A percentile compares a stretch with the other conserved stretches of the same genome.
These are phyloP conservation scores for Heteromeles arbutifolia DNA, from an alignment of 306 rosid genomes.

Conservation along the genomic window DNA sequence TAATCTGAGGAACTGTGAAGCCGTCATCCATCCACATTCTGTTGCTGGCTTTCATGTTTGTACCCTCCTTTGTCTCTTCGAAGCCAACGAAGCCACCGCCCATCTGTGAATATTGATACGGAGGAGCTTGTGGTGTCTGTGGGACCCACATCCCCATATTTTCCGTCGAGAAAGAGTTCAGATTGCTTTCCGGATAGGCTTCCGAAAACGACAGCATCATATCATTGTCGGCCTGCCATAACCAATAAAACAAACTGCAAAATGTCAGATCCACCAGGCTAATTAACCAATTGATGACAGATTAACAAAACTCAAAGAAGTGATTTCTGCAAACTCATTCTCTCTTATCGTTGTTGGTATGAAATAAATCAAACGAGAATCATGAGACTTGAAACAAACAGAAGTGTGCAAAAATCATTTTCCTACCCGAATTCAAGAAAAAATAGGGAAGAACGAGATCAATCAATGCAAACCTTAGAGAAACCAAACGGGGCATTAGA, in stretches of 20 bases:
- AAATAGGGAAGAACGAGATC: not conserved
- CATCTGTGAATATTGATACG: conserved; percentile 25
- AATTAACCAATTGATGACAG: not conserved
- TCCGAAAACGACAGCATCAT: conserved; percentile 20
- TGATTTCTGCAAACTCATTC: too few species aligned
- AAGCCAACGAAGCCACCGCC: conserved; percentile 17
- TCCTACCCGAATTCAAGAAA: not conserved
- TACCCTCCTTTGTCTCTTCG: conserved; percentile 34
- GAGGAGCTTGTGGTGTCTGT: conserved; percentile 37
- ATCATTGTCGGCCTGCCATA: conserved; percentile 38
- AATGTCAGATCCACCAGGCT: not conserved
- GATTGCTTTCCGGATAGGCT: conserved; percentile 27
- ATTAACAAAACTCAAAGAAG: too few species aligned
- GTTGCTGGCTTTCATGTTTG: conserved; percentile 27
- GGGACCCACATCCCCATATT: conserved; percentile 74
- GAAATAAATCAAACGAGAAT: too few species aligned
- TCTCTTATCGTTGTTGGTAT: too few species aligned
- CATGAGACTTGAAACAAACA: too few species aligned
- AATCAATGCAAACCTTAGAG: conserved; percentile 42
- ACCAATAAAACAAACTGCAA: not conserved
- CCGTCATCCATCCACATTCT: conserved; percentile 55
- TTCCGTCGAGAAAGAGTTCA: conserved; percentile 31
- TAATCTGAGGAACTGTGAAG: conserved; percentile 82
- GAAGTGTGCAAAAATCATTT: not conserved
- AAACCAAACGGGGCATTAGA: conserved; percentile 40